Conservation (phyloP, 768 basidiomycete species). For the Panus rudis region DNA sequence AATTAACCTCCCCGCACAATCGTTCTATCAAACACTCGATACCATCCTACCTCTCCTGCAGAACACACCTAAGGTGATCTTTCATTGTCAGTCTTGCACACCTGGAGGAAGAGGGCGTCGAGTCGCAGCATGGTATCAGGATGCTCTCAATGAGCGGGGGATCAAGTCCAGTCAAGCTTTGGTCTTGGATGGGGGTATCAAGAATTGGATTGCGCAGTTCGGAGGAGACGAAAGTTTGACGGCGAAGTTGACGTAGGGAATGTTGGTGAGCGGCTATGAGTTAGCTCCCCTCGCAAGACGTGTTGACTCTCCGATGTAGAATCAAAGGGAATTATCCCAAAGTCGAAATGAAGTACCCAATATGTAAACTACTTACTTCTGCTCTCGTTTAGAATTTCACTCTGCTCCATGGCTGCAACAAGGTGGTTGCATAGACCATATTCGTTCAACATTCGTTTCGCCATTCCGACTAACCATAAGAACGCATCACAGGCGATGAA, state of each 20-base stretch:
- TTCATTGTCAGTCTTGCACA: slow-evolving; percentile 18
- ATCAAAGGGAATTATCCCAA: no score
- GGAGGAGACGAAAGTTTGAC: slow-evolving; percentile 11
- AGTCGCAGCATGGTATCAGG: slow-evolving; percentile 19
- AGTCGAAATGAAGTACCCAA: no score
- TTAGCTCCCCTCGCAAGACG: no score
- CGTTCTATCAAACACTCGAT: slow-evolving; percentile 32
- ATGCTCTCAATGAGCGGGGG: slow-evolving; percentile 13
- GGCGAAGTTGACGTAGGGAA: slow-evolving; percentile 43
- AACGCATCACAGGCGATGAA: no score
- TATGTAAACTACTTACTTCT: no score
- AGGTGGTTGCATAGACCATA: no score
- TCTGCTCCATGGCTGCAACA: no score
- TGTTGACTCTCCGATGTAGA: no score
- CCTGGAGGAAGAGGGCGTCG: slow-evolving; percentile 13
- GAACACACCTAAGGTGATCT: slow-evolving; percentile 19
- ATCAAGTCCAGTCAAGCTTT: slow-evolving; percentile 12
- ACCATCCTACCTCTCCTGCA: slow-evolving; percentile 24
- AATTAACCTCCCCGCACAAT: slow-evolving; percentile 39
- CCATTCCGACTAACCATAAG: no score
- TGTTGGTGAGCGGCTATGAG: no score
- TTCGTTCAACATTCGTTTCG: no score
- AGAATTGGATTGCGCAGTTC: slow-evolving; percentile 18
- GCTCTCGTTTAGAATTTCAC: no score
- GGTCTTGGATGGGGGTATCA: slow-evolving; percentile 18